phyloP scores from a whole-genome alignment of 31 red algal species.

The Odonthalia washingtoniensis region DNA sequence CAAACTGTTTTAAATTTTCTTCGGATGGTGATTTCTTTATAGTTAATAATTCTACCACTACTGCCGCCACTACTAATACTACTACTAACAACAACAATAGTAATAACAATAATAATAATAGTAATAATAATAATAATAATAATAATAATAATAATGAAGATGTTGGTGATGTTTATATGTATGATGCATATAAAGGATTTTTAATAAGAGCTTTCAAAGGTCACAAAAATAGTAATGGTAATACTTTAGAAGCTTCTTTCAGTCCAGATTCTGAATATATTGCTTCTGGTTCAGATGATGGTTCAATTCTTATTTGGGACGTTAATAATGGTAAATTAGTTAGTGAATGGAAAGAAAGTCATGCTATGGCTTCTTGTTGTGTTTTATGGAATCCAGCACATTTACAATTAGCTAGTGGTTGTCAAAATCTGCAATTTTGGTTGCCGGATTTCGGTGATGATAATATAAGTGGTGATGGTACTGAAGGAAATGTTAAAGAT shows the following conservation, averaged over 20 bases:
- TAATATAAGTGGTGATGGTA: no score
- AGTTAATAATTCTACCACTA: constrained; percentile 70
- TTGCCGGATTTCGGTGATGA: constrained; percentile 25
- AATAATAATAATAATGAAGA: no score
- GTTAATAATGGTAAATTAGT: constrained; percentile 45
- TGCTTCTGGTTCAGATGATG: constrained; percentile 87
- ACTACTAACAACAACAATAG: no score
- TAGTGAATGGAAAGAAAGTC: constrained; percentile 33
- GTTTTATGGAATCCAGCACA: constrained; percentile 89
- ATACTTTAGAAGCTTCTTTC: constrained; percentile 80
- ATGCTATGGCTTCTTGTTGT: constrained; percentile 47
- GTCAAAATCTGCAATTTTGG: constrained; percentile 96
- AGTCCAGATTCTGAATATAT: constrained; percentile 89
- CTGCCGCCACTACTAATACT: no score
- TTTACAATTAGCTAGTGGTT: constrained; percentile 78
- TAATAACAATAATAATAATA: no score
- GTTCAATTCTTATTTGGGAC: constrained; percentile 84
- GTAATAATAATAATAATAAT: no score
- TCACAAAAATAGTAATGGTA: constrained; percentile 61
- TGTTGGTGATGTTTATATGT: constrained; percentile 63
- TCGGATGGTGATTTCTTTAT: constrained; percentile 88
- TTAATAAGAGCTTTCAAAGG: constrained; percentile 55
- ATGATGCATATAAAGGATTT: constrained; percentile 86
- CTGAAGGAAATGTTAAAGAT: no score
- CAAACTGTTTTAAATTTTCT: constrained; percentile 83